phyloP scores from a whole-genome alignment of 352 stramenopile species.

The Pythium vanterpoolii region DNA sequence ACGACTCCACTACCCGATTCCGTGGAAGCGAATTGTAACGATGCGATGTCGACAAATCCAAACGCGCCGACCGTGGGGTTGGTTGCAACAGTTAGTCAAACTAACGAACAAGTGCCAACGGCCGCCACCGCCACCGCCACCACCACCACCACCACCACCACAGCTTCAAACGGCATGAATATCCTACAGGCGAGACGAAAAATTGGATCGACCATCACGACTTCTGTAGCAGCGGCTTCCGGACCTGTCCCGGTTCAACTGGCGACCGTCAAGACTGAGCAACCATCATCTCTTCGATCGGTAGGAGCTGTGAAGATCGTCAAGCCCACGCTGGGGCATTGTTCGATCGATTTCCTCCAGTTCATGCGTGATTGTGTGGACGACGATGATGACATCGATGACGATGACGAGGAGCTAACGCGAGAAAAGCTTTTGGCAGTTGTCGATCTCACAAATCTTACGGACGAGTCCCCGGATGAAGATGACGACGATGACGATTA shows the following conservation, averaged over 20 bases:
- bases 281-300: not conserved
- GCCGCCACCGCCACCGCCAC: too few species aligned
- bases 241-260: not conserved
- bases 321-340: conserved; percentile 17
- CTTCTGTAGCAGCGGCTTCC: not conserved
- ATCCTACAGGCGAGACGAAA: not conserved
- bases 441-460: conserved; percentile 61
- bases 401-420: conserved; percentile 40
- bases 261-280: conserved; percentile 14
- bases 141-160: too few species aligned
- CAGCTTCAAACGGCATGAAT: not conserved
- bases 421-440: conserved; percentile 46
- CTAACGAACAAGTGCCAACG: not conserved
- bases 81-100: not conserved
- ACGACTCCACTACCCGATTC: not conserved
- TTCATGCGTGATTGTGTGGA: conserved; percentile 25
- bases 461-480: conserved; percentile 48
- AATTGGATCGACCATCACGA: not conserved
- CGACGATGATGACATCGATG: conserved; percentile 30
- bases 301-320: conserved; percentile 2
- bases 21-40: not conserved
- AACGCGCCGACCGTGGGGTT: not conserved
- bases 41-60: not conserved
- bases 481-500: conserved; percentile 28
- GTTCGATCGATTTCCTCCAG: conserved; percentile 11